A percentile compares a stretch with the other conserved stretches of the same genome.
These are phyloP conservation scores for Neurospora sp. DNA, from an alignment of 495 filamentous ascomycete genomes.

Conservation along the genomic window DNA sequence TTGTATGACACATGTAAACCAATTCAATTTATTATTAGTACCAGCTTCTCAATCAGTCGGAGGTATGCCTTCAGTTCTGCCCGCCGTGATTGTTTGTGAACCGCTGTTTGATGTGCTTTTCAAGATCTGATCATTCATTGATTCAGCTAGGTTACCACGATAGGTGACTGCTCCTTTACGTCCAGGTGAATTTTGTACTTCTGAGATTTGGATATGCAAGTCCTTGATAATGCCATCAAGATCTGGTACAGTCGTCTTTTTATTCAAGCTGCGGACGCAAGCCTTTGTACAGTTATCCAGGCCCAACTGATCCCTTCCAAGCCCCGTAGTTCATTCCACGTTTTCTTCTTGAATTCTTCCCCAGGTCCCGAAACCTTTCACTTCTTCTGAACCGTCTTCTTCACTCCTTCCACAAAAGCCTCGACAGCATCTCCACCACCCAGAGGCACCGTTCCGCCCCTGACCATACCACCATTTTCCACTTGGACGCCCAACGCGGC, in stretches of 20 bases:
- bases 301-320: too few species aligned
- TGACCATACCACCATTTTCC: conserved; percentile 70
- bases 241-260: background rate
- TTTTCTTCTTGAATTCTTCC: background rate
- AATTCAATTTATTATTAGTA: too few species aligned
- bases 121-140: too few species aligned
- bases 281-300: background rate
- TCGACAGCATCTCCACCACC: conserved; percentile 83
- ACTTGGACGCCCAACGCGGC: conserved; percentile 74
- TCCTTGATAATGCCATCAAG: background rate
- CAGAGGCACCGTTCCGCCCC: conserved; percentile 65
- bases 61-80: too few species aligned
- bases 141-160: background rate
- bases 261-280: background rate
- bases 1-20: too few species aligned
- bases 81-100: too few species aligned
- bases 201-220: too few species aligned
- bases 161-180: background rate
- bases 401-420: conserved; percentile 81
- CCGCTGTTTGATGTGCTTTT: too few species aligned
- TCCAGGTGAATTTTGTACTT: too few species aligned
- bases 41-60: too few species aligned
- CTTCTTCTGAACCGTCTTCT: conserved; percentile 57
- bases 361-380: background rate
- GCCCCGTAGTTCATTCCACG: too few species aligned